phyloP scores from a whole-genome alignment of 257 asterid genomes.

The Craterostigma plantagineum region DNA sequence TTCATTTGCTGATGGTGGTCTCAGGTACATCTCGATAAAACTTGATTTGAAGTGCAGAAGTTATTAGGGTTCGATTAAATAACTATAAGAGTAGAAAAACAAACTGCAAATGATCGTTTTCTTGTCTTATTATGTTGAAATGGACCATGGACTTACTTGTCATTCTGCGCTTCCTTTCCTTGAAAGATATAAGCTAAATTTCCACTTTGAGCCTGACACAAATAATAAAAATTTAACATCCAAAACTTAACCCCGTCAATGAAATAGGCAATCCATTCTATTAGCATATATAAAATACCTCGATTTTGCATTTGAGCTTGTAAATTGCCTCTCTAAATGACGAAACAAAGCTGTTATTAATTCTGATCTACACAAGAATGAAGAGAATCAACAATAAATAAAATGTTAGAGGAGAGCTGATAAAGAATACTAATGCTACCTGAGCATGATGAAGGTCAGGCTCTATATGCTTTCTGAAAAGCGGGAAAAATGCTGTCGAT shows the following conservation, averaged over 20 bases:
- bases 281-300: conserved; percentile 32
- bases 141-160: conserved; percentile 52
- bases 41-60: conserved; percentile 38
- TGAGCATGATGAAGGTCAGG: conserved; percentile 99
- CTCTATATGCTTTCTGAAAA: conserved; percentile 88
- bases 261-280: not conserved
- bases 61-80: conserved; percentile 25
- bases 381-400: conserved; percentile 20
- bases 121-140: no score
- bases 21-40: conserved; percentile 97
- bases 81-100: conserved; percentile 19
- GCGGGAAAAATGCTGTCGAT: conserved; percentile 99
- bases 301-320: conserved; percentile 90
- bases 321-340: conserved; percentile 98
- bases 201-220: conserved; percentile 41
- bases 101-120: conserved; percentile 10
- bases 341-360: conserved; percentile 95
- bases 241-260: no score
- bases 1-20: conserved; percentile 96
- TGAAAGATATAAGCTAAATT: conserved; percentile 35
- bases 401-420: conserved; percentile 11
- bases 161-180: conserved; percentile 63
- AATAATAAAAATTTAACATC: not conserved
- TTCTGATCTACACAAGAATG: conserved; percentile 82
- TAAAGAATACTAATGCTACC: conserved; percentile 22